Evolutionary conservation across 768 basidiomycete genomes (phyloP), one percentile per base, ranked within the genome.

Genomic region (Pisolithus sp.): DNA sequence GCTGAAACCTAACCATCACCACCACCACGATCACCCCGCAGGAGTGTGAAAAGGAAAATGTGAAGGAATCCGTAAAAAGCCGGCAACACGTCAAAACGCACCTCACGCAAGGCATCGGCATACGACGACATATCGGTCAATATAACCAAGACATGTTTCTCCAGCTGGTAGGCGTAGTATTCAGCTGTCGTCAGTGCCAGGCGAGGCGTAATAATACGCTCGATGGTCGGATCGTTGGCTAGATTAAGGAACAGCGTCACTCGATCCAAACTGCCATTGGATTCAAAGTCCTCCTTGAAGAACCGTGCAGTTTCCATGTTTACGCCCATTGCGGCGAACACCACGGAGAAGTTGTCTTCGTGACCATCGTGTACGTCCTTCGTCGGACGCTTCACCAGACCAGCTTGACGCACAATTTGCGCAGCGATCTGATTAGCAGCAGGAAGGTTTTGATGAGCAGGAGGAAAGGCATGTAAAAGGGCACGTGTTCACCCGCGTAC

Each of bases 301-400:
- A 96, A 99, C 49, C 95, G 85, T 45, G 96, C 96, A 6, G 96
- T 98, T 71, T 99, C 96, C 93, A 96, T 96, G 76, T 99, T 99
- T 53, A 95, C 96, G 80, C 96, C 96, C 96, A 99, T 98, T 38
- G 96, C 96, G 51, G 94, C 96, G 68, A 98, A 99, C 45, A 98
- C 96, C 64, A 99, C 94, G 45, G 93, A 95, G 80, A 99, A 99
- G 72, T 99, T 99, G 75, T 99, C 95, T 76, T 96, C 95, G 72
- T 98, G 95, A 51, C 93, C 95, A 65, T 99, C 96, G 64, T 94
- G 94, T 15, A 95, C 93, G 62, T 90, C 93, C 71, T 98, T 98
- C 44, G 90, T 93, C 7, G 96, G 95, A 43, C 93, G 79, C 73
- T 93, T 93, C 64, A 99, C 96, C 53, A 99, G 76, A 56, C 95